These are phyloP conservation scores for Fraxinus dipetala DNA, from an alignment of 305 asterid genomes.

Conservation along the genomic window DNA sequence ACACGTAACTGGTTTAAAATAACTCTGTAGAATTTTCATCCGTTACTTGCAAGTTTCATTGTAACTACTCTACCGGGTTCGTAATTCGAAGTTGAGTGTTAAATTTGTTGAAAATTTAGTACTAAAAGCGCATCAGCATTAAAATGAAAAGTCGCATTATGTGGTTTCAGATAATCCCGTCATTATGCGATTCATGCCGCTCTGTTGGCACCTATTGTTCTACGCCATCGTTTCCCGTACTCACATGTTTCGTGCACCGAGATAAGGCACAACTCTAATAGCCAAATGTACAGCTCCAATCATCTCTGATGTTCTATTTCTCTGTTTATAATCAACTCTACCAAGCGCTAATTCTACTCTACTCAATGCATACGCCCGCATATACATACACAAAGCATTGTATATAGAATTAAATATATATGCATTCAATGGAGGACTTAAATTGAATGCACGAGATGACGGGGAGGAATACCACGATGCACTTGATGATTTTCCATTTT, in stretches of 20 bases:
- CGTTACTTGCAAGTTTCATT: not conserved
- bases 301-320: not conserved
- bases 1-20: no score
- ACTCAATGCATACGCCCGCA: not conserved
- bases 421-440: slow-evolving; percentile 26
- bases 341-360: not conserved
- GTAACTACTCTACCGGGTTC: no score
- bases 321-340: not conserved
- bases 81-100: no score
- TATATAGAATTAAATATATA: not conserved
- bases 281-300: not conserved
- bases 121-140: not conserved
- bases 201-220: not conserved
- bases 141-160: not conserved
- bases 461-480: slow-evolving; percentile 48
- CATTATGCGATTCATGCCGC: not conserved
- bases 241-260: not conserved
- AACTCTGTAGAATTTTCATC: no score
- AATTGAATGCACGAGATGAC: slow-evolving; percentile 3
- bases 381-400: not conserved
- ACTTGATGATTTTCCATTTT: slow-evolving; percentile 43
- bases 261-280: not conserved
- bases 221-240: not conserved
- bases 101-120: not conserved
- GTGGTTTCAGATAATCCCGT: not conserved